Evolutionary conservation across 164 flowering plant genomes (phyloP), one percentile per base, ranked within the genome.

Genomic region (Houttuynia cordata): DNA sequence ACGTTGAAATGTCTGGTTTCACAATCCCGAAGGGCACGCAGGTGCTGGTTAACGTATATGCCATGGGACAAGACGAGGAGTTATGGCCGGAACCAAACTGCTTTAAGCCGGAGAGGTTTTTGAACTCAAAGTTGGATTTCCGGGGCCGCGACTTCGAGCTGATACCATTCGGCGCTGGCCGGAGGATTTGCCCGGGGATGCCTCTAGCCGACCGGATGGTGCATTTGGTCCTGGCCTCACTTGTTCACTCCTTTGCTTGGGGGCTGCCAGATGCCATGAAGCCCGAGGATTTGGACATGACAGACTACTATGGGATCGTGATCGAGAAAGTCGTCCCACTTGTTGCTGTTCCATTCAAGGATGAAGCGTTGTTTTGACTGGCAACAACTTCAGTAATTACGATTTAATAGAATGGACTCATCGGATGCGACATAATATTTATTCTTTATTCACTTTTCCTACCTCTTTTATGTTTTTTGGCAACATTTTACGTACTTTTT

Each of bases 111-210:
- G 84, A 84, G 72, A 77, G 91, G 51, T 79, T 84, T 58, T 1
- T 78, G 24, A 80, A 67, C 8, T 73, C 75, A 0, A 69, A 63
- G 9, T 37, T 67, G 13, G 86, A 84, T 37, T 76, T 62, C 54
- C 76, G 65, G 59, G 89, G 89, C 7, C 75, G 75, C 6, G 54
- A 77, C 41, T 74, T 41, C 34, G 74, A 76, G 70, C 60, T 81
- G 19, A 64, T 81, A 12, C 89, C 89, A 0, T 83, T 83, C 56
- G 86, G 89, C 14, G 77, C 89, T 0, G 89, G 89, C 2, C 40
- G 83, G 47, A 71, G 86, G 56, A 77, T 75, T 65, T 81, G 89
- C 52, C 83, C 74, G 0, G 89, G 81, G 0, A 51, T 78, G 21
- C 78, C 80, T 0, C 57, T 83, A 9, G 89, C 79, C 22, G 72